phyloP scores from a whole-genome alignment of 345 rosid genomes.

The Aquilaria malaccensis region DNA sequence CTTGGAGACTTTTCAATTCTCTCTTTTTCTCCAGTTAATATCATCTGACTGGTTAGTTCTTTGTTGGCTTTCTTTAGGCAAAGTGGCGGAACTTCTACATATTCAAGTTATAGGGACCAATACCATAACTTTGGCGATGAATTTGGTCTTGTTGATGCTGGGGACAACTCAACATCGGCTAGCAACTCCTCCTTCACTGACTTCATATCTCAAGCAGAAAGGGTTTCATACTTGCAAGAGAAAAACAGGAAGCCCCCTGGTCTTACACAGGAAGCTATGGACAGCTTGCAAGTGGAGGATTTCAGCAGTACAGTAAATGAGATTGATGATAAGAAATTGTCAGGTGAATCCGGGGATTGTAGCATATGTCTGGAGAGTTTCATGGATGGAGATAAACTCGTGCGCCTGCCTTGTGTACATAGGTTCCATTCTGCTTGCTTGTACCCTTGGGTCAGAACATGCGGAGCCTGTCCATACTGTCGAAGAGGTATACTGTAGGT shows the following conservation, averaged over 20 bases:
- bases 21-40: no score
- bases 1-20: no score
- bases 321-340: constrained; percentile 10
- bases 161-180: constrained; percentile 13
- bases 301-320: constrained; percentile 27
- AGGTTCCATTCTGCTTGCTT: constrained; percentile 63
- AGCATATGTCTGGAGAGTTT: constrained; percentile 81
- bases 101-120: constrained; percentile 7
- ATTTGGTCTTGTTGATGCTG: constrained; percentile 32
- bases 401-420: constrained; percentile 52
- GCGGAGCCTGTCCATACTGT: constrained; percentile 89
- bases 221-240: constrained; percentile 17
- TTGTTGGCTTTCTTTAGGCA: constrained; percentile 24
- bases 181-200: constrained; percentile 14
- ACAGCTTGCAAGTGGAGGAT: constrained; percentile 34
- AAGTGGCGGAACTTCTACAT: constrained; percentile 21
- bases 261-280: constrained; percentile 41
- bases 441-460: constrained; percentile 72
- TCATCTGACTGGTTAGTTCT: neutral
- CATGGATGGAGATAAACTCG: constrained; percentile 45
- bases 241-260: constrained; percentile 57
- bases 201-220: constrained; percentile 20
- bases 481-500: constrained; percentile 37
- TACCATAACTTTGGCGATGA: constrained; percentile 21
- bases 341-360: constrained; percentile 35